Percentiles rank a stretch among this genome's conserved stretches.
Conservation (phyloP, 345 rosid species). For the Aurinia saxatilis region DNA sequence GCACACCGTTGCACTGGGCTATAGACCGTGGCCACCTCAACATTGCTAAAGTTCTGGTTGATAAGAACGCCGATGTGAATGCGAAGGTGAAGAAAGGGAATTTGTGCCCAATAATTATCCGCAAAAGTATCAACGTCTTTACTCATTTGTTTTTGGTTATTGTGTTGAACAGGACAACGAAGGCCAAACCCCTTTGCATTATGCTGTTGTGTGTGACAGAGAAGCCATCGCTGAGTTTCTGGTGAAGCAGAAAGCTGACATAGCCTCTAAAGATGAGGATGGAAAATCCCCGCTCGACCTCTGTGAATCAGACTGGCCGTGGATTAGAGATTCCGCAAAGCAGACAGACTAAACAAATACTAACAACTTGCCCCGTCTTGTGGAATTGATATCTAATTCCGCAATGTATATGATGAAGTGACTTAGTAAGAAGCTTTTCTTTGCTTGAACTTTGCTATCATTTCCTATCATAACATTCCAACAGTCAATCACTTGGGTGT, state of each 20-base stretch:
- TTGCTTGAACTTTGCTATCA: constrained; percentile 1
- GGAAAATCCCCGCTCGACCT: constrained; percentile 61
- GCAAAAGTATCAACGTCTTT: neutral
- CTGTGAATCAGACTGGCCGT: constrained; percentile 67
- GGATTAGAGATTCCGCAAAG: constrained; percentile 34
- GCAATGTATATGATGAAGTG: constrained; percentile 40
- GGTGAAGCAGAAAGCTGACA: constrained; percentile 69
- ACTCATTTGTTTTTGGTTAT: neutral
- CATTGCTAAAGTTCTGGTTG: constrained; percentile 48
- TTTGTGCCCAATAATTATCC: neutral
- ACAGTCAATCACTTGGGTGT: constrained; percentile 17
- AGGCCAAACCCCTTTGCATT: constrained; percentile 92
- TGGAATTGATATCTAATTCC: constrained; percentile 1
- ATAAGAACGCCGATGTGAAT: constrained; percentile 64
- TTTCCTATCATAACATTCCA: neutral
- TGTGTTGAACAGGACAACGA: constrained; percentile 64
- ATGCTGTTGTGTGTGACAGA: constrained; percentile 86
- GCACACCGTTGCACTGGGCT: constrained; percentile 96
- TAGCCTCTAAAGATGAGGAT: constrained; percentile 51
- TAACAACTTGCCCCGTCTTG: constrained; percentile 10
- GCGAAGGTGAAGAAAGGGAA: constrained; percentile 47
- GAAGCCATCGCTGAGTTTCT: constrained; percentile 68
- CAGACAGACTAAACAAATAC: constrained; percentile 22
- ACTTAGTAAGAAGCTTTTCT: constrained; percentile 17
- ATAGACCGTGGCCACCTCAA: constrained; percentile 77